Evolutionary conservation across 306 rosid genomes (phyloP), one percentile per base, ranked within the genome.

Genomic region (Clitoria ternatea): DNA sequence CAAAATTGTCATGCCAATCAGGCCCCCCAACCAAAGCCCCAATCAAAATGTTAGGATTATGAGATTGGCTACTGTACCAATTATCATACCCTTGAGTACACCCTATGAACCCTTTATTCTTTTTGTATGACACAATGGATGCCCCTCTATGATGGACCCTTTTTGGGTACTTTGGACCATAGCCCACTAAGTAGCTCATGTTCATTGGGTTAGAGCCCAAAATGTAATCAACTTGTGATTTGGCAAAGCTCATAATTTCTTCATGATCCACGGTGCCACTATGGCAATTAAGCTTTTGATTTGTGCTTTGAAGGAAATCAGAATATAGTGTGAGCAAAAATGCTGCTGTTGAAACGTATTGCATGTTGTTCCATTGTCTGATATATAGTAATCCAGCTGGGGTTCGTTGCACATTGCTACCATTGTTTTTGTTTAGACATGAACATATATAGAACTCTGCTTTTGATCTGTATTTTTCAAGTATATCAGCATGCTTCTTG

Each of bases 1-100:
- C 66, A 79, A 95, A 95, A 35, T 81, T 63, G 42, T 91, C 99
- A 15, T 83, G 19, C n/a, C 49, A 61, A 85, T 95, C 96, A 6
- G 99, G 99, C 2, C 99, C 99, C 23, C 99, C 99, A 10, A 95
- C 99, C 75, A 95, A 69, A 9, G 99, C 99, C 65, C 99, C 99
- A 29, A 91, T 86, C 15, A 95, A 37, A 61, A 86, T 81, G 47
- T 91, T 95, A 8, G 96, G 97, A 29, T 95, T 95, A 20, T 85
- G 77, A 14, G 23, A 88, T 0, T 59, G 70, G 27, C 73, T 74
- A 6, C 81, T 74, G 27, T 89, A 95, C 99, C 99, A 95, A 33
- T 77, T 76, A 54, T 95, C 99, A 80, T 95, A 95, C 66, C 99
- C 99, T 75, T 95, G 99, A 0, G 96, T 95, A 72, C 99, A 95